These are phyloP conservation scores for Botrytis medusae DNA, from an alignment of 2,329 filamentous ascomycete genomes.

Conservation along the genomic window DNA sequence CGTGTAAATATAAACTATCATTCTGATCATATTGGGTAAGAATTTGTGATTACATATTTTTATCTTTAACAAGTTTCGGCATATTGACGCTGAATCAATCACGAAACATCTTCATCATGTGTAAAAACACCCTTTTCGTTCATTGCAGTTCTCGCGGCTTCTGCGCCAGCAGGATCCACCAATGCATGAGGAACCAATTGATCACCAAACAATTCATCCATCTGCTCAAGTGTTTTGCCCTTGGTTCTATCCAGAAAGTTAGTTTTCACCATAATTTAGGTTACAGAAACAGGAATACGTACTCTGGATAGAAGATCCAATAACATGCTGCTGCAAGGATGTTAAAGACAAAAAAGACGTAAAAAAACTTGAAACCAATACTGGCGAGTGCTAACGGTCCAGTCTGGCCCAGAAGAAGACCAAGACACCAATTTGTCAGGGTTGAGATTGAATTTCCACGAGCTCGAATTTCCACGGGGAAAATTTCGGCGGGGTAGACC, in stretches of 20 bases:
- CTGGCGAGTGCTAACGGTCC: constrained; percentile 56
- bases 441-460: constrained; percentile 60
- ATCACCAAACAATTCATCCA: constrained; percentile 39
- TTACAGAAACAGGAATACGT: constrained; percentile 36
- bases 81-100: background rate
- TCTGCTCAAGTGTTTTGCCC: constrained; percentile 38
- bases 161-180: constrained; percentile 39
- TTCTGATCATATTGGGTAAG: background rate
- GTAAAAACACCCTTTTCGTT: background rate
- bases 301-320: constrained; percentile 48
- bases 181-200: constrained; percentile 42
- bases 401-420: constrained; percentile 52
- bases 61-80: background rate
- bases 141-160: constrained; percentile 25
- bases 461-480: constrained; percentile 57
- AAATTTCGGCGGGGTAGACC: constrained; percentile 59
- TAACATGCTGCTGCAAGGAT: constrained; percentile 42
- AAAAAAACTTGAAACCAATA: constrained; percentile 47
- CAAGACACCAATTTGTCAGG: constrained; percentile 56
- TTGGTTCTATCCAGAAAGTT: constrained; percentile 38
- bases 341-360: background rate
- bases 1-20: background rate
- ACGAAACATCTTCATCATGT: background rate
- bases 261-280: constrained; percentile 37
- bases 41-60: background rate